A percentile compares a stretch with the other conserved stretches of the same genome.
phyloP scores from a whole-genome alignment of 441 rosid species.

The Populus hybrid region DNA sequence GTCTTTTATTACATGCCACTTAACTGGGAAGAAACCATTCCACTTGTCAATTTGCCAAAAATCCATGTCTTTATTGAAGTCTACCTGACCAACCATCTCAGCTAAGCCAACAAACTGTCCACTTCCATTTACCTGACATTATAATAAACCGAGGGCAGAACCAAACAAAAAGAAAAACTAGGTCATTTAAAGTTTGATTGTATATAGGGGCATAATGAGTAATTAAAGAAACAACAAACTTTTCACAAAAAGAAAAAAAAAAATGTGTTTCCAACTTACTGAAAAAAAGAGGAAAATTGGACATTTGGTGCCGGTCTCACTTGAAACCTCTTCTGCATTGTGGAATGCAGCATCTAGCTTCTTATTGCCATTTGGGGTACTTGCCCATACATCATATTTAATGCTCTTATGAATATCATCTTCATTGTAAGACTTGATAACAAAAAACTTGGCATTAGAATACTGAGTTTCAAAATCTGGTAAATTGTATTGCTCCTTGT shows the following conservation, averaged over 20 bases:
- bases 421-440: constrained; percentile 92
- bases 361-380: constrained; percentile 94
- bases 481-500: constrained; percentile 56
- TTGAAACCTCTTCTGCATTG: constrained; percentile 61
- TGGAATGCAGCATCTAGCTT: constrained; percentile 88
- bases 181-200: neutral
- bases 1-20: constrained; percentile 90
- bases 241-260: neutral
- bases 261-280: constrained; percentile 37
- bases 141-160: neutral
- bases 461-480: constrained; percentile 68
- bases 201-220: neutral
- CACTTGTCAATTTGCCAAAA: constrained; percentile 99
- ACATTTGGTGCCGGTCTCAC: constrained; percentile 46
- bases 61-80: constrained; percentile 72
- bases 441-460: constrained; percentile 68
- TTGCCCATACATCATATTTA: constrained; percentile 92
- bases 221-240: neutral
- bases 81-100: constrained; percentile 88
- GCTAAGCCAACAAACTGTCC: constrained; percentile 96
- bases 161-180: neutral
- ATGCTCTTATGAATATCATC: constrained; percentile 97
- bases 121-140: constrained; percentile 75
- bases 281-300: constrained; percentile 91
- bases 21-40: constrained; percentile 91